Base-by-base conservation (phyloP, 129 eudicot genomes). In the Logfia minima region DNA sequence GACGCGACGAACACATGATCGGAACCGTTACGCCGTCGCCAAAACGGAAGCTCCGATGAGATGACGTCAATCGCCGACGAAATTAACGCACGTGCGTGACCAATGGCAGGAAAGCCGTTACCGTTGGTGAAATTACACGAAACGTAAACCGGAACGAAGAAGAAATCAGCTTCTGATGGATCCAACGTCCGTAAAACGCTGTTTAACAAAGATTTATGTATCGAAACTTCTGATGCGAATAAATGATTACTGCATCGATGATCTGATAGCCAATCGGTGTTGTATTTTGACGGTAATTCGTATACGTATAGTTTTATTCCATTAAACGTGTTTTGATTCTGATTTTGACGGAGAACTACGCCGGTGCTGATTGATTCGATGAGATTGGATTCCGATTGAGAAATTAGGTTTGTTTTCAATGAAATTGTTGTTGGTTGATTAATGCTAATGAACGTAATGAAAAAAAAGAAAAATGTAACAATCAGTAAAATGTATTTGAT, bases 1-100 rank as follows among this genome's bases (percentile, higher is more conserved):
- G 98, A 91, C 0, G 97, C 98, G 17, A 94, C 96, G 31, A 94
- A 94, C 3, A 94, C 81, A 63, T 94, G 98, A 77, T 94, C 98
- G 21, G 90, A 80, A 0, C 97, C 98, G 5, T 68, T 79, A 43
- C 88, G 83, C 52, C 96, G 96, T 72, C 90, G 91, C 98, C 98
- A 94, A 67, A 86, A 94, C 9, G 93, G 92, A 17, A 76, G 66
- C 69, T 79, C 80, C 24, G 90, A 79, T 2, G 97, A 86, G 7
- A 94, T 48, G 10, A 82, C 83, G 1, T 84, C 48, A 4, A 94
- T 64, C 17, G 98, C 98, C 22, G 91, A 81, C 14, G 84, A 41
- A 9, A 94, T 23, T 8, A 94, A 87, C 18, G 65, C 45, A 29
- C 97, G 84, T 3, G 98, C 96, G 79, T 94, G 97, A 0, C 97